Evolutionary conservation across 2,329 filamentous ascomycete species (phyloP), one percentile per base, ranked within the genome.

Genomic region (Magnaporthales sp.): DNA sequence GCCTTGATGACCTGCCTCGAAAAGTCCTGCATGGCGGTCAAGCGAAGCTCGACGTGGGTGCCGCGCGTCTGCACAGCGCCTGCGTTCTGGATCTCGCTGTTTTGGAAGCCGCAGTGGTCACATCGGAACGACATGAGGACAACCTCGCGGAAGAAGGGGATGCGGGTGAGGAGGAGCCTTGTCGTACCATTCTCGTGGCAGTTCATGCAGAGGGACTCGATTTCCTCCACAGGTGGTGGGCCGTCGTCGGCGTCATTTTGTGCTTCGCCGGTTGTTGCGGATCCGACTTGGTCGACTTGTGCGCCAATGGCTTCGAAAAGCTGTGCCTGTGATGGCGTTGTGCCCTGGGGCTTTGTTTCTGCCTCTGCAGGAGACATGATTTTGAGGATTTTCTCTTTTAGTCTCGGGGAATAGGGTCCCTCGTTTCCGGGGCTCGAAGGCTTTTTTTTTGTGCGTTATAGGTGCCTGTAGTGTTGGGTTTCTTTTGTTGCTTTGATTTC

Each of bases 81-180:
- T 30, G 95, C 95, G 9, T 93, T 89, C 76, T 97, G 94, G 72
- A 99, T 91, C 73, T 97, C 94, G 77, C 93, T 93, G 81, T 98
- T 97, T 71, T 90, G 88, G 79, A 94, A 90, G 75, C 88, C 83
- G 81, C 95, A 99, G 78, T 97, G 87, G 6, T 92, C 88, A 82
- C 95, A 99, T 71, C 87, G 86, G 78, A 99, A 99, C 69, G 94
- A 98, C 89, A 97, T 97, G 77, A 99, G 87, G 73, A 99, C 92
- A 70, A 99, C 89, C 78, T 99, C 94, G 80, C 93, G 92, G 83
- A 99, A 99, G 84, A 92, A 98, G 19, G 95, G 95, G 67, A 99
- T 97, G 70, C 88, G 88, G 19, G 96, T 96, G 66, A 99, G 87
- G 60, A 99, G 87, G 26, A 99, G 86, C 68, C 90, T 86, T 15